phyloP scores from a whole-genome alignment of 73 alveolate species.

The Paramecium bursaria region DNA sequence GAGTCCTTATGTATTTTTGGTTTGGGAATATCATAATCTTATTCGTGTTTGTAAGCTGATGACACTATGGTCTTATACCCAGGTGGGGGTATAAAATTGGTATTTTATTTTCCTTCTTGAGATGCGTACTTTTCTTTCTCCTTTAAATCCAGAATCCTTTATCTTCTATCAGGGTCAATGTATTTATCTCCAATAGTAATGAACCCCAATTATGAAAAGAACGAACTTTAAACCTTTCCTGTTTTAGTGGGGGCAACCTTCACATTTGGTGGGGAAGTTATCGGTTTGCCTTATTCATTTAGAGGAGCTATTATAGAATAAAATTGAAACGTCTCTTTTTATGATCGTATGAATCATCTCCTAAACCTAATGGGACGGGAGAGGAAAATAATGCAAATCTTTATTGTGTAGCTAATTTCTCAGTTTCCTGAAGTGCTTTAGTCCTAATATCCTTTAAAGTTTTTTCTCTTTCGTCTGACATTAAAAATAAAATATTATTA shows the following conservation, averaged over 20 bases:
- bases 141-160: constrained; percentile 11
- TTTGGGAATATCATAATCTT: constrained; percentile 23
- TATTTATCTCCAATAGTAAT: constrained; percentile 50
- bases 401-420: constrained; percentile 38
- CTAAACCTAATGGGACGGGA: constrained; percentile 54
- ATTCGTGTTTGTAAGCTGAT: background rate
- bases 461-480: constrained; percentile 49
- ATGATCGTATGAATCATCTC: constrained; percentile 37
- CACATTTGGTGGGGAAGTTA: constrained; percentile 50
- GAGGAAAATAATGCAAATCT: constrained; percentile 43
- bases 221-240: constrained; percentile 33
- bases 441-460: constrained; percentile 8
- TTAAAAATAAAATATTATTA: too few species aligned
- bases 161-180: constrained; percentile 37
- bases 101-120: constrained; percentile 12
- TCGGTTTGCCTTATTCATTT: constrained; percentile 46
- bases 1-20: background rate
- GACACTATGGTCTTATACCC: constrained; percentile 31
- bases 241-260: background rate
- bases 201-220: constrained; percentile 1
- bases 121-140: background rate
- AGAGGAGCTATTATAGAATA: constrained; percentile 56
- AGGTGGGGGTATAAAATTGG: background rate
- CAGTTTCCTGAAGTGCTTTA: constrained; percentile 36
- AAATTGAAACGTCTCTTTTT: constrained; percentile 51